Evolutionary conservation across 768 basidiomycete genomes (phyloP), one percentile per base, ranked within the genome.

Genomic region (Leccinum barrowsii): DNA sequence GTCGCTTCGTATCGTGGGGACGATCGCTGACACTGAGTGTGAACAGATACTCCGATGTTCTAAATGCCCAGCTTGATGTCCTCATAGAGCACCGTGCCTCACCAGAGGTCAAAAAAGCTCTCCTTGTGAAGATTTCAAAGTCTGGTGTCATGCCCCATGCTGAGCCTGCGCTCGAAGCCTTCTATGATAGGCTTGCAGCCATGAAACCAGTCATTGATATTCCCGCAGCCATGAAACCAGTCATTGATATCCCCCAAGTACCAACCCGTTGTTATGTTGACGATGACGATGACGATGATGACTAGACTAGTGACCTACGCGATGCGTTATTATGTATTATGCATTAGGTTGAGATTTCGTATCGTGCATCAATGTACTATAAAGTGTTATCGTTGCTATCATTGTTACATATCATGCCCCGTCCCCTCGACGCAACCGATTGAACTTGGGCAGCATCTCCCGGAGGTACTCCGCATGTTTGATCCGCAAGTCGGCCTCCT

Each of bases 401-500:
- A 37, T 35, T 17, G 35, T 17, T 17, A 24, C 22, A 22, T 22
- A 4, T 37, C 66, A 83, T 53, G 76, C 73, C 32, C 80, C 83
- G 61, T 85, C 84, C 21, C 81, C 84, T 52, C 84, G 75, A 56
- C 88, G 74, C 57, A 92, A 67, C 52, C 91, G 75, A 70, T 94
- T 93, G 67, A 94, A 94, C 74, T 94, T 93, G 48, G 90, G 91
- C 47, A 94, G 66, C 86, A 94, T 94, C 70, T 98, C 96, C 46
- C 86, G 78, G 53, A 98, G 78, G 71, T 98, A 98, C 65, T 96
- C 94, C 4, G 86, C 84, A 65, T 98, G 95, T 69, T 98, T 98
- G 48, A 82, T 76, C 54, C 92, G 80, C 59, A 98, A 71, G 66
- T 93, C 93, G 26, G 82, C 80, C 66, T 94, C 94, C 66, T 95